Evolutionary conservation across 306 rosid genomes (phyloP).

Genomic region (Glycine latifolia): DNA sequence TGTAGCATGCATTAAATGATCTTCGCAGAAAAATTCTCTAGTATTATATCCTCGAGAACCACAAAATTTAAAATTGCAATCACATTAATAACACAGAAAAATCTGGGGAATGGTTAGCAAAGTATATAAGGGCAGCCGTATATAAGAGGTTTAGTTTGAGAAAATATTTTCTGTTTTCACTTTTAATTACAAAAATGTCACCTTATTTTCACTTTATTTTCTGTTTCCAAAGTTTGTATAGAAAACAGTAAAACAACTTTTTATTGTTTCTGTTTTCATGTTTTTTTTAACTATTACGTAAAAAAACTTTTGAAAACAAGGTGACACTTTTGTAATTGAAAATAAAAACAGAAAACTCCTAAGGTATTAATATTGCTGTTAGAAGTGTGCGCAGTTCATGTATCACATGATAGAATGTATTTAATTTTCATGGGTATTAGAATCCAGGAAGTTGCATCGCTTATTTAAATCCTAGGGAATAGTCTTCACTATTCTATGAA

Average conservation of each 20-base stretch:
- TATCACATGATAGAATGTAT: background rate
- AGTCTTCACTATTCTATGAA: background rate
- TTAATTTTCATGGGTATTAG: background rate
- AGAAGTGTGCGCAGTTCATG: background rate
- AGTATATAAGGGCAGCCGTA: too few species aligned
- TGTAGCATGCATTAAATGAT: slow-evolving; percentile 1
- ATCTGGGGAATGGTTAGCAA: too few species aligned
- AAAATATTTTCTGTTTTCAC: background rate
- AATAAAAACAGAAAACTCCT: background rate
- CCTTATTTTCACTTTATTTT: background rate
- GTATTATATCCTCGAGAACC: background rate
- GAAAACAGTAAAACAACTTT: background rate
- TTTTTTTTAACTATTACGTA: background rate
- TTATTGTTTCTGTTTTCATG: background rate
- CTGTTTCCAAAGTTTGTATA: background rate
- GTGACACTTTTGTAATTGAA: background rate
- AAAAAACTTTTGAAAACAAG: background rate
- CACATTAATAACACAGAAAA: too few species aligned
- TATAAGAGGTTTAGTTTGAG: background rate
- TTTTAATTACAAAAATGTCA: background rate
- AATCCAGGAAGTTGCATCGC: background rate
- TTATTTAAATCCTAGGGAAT: background rate
- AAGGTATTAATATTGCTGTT: background rate
- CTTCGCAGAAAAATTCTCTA: slow-evolving; percentile 5
- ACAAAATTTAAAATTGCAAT: too few species aligned